Percentiles rank a stretch among this genome's conserved stretches.
Evolutionary conservation across 192 early-diverging fungal species (phyloP).

Genomic region (Thamnidium elegans): DNA sequence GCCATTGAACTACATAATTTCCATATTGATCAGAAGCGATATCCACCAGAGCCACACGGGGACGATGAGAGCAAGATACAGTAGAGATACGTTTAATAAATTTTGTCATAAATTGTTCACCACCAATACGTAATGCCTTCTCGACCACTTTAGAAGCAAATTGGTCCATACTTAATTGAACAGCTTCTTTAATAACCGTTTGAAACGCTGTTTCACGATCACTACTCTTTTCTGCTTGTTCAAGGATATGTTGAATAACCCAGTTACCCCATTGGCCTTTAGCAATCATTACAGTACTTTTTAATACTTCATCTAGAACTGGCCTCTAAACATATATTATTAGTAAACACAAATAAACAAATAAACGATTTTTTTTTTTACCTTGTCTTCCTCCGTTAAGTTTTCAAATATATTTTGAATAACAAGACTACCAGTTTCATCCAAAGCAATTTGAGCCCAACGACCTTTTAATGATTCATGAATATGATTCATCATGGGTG

Average conservation of each 20-base stretch:
- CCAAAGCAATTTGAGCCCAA: constrained; percentile 68
- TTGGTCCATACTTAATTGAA: constrained; percentile 66
- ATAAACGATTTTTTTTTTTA: constrained; percentile 9
- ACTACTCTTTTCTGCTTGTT: constrained; percentile 49
- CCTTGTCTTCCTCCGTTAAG: constrained; percentile 61
- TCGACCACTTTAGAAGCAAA: constrained; percentile 79
- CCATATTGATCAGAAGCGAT: constrained; percentile 79
- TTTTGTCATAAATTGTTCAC: constrained; percentile 14
- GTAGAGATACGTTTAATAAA: constrained; percentile 30
- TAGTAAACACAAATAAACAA: neutral
- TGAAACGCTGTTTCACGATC: constrained; percentile 52
- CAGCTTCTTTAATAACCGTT: constrained; percentile 43
- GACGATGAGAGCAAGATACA: constrained; percentile 28
- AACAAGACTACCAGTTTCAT: constrained; percentile 75
- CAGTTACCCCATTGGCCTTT: constrained; percentile 83
- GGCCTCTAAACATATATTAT: constrained; percentile 35
- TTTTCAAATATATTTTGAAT: constrained; percentile 80
- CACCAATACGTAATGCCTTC: constrained; percentile 55
- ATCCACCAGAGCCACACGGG: constrained; percentile 53
- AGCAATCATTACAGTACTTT: constrained; percentile 58
- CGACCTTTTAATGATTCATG: constrained; percentile 54
- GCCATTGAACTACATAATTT: constrained; percentile 78
- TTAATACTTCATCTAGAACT: constrained; percentile 62
- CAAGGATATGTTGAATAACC: constrained; percentile 77
- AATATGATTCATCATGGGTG: constrained; percentile 58